Base-by-base conservation (phyloP, 352 stramenopile species). In the Pythium myriotylum region DNA sequence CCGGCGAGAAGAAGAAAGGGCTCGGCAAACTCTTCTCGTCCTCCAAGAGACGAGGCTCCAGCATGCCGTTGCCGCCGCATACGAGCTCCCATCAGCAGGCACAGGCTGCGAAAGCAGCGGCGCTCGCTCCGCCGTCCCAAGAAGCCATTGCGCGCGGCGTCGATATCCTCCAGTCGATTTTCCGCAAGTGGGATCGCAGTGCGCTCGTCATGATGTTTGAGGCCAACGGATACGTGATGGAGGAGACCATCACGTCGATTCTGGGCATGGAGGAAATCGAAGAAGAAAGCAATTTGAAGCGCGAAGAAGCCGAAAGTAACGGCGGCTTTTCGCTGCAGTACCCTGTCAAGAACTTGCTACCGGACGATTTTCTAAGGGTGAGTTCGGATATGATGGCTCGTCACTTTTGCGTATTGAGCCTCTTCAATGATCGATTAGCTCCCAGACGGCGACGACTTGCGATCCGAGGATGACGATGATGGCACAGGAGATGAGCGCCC, bases 341-440 rank as follows among this genome's bases (percentile, higher is more conserved):
- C 40, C 76, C 80, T 2, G 72, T 87, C 19, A 92, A 94, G 63
- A 82, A 92, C 43, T 76, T 81, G 29, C 65, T 95, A 10, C 81
- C 86, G 0, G 79, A 92, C 39, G 84, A 95, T 53, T 95, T 95
- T 63, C 53, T 93, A 33, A 68, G 77, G 65, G 86, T 92, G 59
- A 40, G 75, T 67, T 42, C 14, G 3, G 29, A 35, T 26, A 4
- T 37, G 10, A n/a, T 39, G 10, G 29, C 10, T 35, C 29, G 29
- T 35, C 10, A 5, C 29, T 35, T 5, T 35, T 35, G 29, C 29
- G 29, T 35, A 35, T 35, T 35, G 10, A 50, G 14, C 37, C n/a
- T 6, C 7, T 43, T 24, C 19, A 2, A 29, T 35, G n/a, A 17
- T 19, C 27, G 14, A 26, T 12, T 27, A 92, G 83, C 49, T 90